phyloP scores from a whole-genome alignment of 1,284 basidiomycete genomes.

The Hymenochaete sp. region DNA sequence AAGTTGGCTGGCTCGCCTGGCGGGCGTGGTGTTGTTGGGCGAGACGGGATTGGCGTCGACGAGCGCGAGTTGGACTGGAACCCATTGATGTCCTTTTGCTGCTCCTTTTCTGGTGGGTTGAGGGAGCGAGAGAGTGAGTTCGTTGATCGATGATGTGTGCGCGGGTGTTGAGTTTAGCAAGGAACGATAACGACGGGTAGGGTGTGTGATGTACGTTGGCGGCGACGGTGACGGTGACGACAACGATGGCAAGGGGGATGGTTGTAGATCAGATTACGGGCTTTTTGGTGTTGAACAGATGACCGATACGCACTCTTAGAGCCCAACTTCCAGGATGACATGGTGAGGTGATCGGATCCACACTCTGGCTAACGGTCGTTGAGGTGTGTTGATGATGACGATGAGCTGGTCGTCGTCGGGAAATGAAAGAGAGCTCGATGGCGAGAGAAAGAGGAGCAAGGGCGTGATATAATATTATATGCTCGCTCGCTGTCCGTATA shows the following conservation, averaged over 20 bases:
- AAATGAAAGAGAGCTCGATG: background rate
- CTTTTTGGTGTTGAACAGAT: background rate
- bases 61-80: constrained; percentile 50
- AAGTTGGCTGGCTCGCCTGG: constrained; percentile 41
- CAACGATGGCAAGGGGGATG: background rate
- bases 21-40: constrained; percentile 62
- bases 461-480: no score
- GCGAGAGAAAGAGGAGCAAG: no score
- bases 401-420: background rate
- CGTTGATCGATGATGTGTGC: no score
- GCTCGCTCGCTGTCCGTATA: background rate
- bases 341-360: constrained; percentile 13
- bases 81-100: constrained; percentile 53
- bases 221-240: background rate
- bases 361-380: background rate
- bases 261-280: no score
- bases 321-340: constrained; percentile 39
- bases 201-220: no score
- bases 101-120: constrained; percentile 49
- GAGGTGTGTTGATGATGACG: background rate
- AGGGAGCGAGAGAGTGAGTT: constrained; percentile 4
- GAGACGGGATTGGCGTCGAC: constrained; percentile 63
- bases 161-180: no score
- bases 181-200: no score
- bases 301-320: constrained; percentile 31